Evolutionary conservation across 2,329 filamentous ascomycete genomes (phyloP), one percentile per base, ranked within the genome.

Genomic region (Penicillium palitans): DNA sequence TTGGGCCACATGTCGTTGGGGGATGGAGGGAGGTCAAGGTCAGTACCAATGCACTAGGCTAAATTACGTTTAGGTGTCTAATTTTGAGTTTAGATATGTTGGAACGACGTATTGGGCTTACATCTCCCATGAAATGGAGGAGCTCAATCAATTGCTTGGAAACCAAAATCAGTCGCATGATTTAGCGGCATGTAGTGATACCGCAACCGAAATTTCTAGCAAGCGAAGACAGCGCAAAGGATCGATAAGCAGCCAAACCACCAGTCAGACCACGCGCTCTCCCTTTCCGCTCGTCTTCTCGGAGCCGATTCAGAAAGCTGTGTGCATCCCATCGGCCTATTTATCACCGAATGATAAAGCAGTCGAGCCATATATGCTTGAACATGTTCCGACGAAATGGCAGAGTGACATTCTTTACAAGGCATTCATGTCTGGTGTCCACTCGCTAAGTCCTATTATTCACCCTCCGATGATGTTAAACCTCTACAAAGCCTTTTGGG

Each of bases 321-420:
- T 75, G 33, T 60, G 78, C 6, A 74, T 78, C 33, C 70, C 74
- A 13, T 67, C 71, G 1, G 68, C 72, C n/a, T 75, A 75, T 6
- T 68, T 75, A 9, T 68, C 69, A 1, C 68, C 66, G 8, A 67
- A 70, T 44, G 69, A 72, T 17, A 71, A 68, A 47, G 55, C 67
- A 1, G 70, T 79, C 13, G 70, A 76, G 42, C 68, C 73, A 2
- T 72, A 78, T 24, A 75, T 78, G 72, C 69, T 79, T 1, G 70
- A 76, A n/a, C 67, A 74, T 53, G 65, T 80, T 17, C 78, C 78
- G 9, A 75, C 76, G 2, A 76, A 74, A 64, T 68, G 73, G 27
- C 77, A 80, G 61, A 79, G 78, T 51, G 76, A 80, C 61, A 73
- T 80, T 15, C 63, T 81, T 13, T 79, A 79, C 58, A 76, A 76